These are phyloP conservation scores for Hypsizygus ulmarius DNA, from an alignment of 1,284 basidiomycete species.

Conservation along the genomic window DNA sequence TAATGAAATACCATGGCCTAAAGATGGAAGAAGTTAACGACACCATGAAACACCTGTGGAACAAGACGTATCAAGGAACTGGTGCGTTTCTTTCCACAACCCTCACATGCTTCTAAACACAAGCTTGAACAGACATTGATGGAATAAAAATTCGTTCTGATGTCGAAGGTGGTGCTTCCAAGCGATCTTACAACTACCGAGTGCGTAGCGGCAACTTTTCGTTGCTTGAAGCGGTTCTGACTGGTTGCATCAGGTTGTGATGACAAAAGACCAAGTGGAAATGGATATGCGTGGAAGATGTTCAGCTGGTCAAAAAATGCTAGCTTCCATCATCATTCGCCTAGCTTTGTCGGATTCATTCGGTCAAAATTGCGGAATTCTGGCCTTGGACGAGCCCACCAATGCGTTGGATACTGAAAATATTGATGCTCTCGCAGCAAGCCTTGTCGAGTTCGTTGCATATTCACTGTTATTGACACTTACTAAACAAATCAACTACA, in stretches of 20 bases:
- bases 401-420: slow-evolving; percentile 97
- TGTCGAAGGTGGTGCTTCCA: slow-evolving; percentile 81
- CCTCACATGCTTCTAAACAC: slow-evolving; percentile 8
- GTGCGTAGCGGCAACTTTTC: slow-evolving; percentile 45
- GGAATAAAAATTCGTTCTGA: slow-evolving; percentile 96
- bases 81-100: slow-evolving; percentile 46
- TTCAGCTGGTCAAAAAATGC: slow-evolving; percentile 97
- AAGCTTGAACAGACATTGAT: slow-evolving; percentile 78
- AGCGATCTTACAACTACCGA: slow-evolving; percentile 97
- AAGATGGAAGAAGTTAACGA: slow-evolving; percentile 99
- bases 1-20: slow-evolving; percentile 97
- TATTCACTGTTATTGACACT: neutral
- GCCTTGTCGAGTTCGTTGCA: slow-evolving; percentile 82
- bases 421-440: slow-evolving; percentile 89
- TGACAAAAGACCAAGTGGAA: slow-evolving; percentile 98
- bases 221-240: slow-evolving; percentile 23
- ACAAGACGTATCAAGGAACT: slow-evolving; percentile 98
- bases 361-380: slow-evolving; percentile 95
- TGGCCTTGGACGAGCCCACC: slow-evolving; percentile 97
- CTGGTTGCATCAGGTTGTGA: slow-evolving; percentile 70
- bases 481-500: slow-evolving; percentile 29
- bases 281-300: slow-evolving; percentile 99
- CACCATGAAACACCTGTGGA: slow-evolving; percentile 95
- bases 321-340: slow-evolving; percentile 98
- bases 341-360: slow-evolving; percentile 98